Base-by-base conservation (phyloP, 495 filamentous ascomycete species). In the Talaromyces proteolyticus region DNA sequence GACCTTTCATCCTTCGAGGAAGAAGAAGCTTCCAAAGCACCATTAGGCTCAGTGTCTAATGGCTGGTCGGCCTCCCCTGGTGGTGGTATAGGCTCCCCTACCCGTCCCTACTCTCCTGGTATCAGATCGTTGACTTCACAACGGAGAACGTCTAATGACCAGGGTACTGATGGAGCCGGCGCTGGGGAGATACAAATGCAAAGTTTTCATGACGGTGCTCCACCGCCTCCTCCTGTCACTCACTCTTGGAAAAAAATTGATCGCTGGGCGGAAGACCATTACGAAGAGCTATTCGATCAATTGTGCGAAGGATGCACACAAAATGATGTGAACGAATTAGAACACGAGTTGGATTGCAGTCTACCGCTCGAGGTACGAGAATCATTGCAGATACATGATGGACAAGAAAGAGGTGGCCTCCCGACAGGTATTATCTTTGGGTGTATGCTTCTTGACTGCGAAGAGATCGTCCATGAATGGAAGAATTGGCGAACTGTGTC, bases 381-480 rank as follows among this genome's bases (percentile, higher is more conserved):
- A 59, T 97, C 94, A 10, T 66, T 97, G 56, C 80, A 86, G 71
- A 62, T 88, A 23, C 94, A 99, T 62, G 93, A 99, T 61, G 93
- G 93, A 20, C 93, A 99, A 68, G 93, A 99, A 67, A 85, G 94
- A 42, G 88, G 88, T 38, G 93, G 93, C 48, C 76, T 79, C 50
- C 93, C 93, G 1, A 96, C 93, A 0, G 93, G 93, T 52, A 82
- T 96, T 49, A 81, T 99, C 37, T 97, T 99, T 62, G 79, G 91
- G 34, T 82, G 77, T 59, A 99, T 99, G 93, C 74, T 97, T 40
- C 78, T 99, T 41, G 93, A 99, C 60, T 99, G 93, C 63, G 93
- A 99, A 63, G 93, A 99, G 65, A 96, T 99, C 46, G 84, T 97
- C 6, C 88, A 96, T 67, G 93, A 99, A 67, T 97, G 93, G 88